Evolutionary conservation across 352 stramenopile species (phyloP), one percentile per base, ranked within the genome.

Genomic region (Pythium aristosporum): DNA sequence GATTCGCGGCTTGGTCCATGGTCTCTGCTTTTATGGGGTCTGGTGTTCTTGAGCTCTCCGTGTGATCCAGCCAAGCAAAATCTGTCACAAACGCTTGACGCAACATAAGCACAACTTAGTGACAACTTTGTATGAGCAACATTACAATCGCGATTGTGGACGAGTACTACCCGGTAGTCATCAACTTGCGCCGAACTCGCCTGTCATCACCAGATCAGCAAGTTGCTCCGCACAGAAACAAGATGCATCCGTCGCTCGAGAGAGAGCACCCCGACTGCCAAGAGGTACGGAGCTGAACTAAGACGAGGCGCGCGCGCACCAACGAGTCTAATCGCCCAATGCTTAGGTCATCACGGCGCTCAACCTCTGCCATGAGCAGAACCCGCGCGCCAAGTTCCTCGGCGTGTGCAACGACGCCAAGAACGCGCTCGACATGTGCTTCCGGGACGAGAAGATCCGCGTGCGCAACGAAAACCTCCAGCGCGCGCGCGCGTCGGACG

Each of bases 201-300:
- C 39, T 20, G 44, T 32, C 50, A 48, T 55, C 50, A 55, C 21
- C 42, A 23, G 39, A 25, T 23, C 44, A 43, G 36, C 44, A 63
- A 59, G 20, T 52, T 52, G 53, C 54, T 18, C 25, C 20, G 18
- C 32, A 20, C 16, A 16, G 21, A 2, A 43, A 23, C 42, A 50
- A 28, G 18, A 94, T 94, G 85, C 85, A 94, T 65, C 68, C 85
- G n/a, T 80, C 83, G 41, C 76, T 94, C 5, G 85, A 94, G 66
- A 80, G 84, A 42, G 80, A 85, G 32, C 85, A 94, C 48, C 83
- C 85, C 7, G 83, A 92, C 65, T 94, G 85, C 67, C 85, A 94
- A 51, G 62, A 80, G 60, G 85, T 94, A 74, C 55, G 80, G 0
- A 30, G 25, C 25, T 30, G 25, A 30, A 30, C 25, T 30, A 30